Evolutionary conservation across 108 stramenopile genomes (phyloP).

Genomic region (Cylindrotheca closterium): DNA sequence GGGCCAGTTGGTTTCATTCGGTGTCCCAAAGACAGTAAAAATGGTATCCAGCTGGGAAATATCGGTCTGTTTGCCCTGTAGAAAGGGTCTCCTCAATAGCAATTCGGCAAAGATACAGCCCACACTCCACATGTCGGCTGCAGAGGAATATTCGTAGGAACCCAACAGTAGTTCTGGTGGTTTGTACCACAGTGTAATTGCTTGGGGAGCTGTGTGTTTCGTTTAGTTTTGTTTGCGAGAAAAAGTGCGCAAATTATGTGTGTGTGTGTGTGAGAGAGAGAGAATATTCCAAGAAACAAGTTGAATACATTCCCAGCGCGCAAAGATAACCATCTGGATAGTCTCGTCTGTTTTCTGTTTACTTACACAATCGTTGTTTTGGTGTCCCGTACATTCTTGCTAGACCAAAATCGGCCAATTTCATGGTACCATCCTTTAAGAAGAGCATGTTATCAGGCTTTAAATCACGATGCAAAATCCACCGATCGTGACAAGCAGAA

Average conservation of each 20-base stretch:
- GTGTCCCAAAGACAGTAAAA: constrained; percentile 89
- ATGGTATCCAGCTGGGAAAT: constrained; percentile 84
- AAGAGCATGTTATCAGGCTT: constrained; percentile 76
- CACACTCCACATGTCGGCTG: constrained; percentile 94
- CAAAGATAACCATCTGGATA: no score
- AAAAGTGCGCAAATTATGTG: not conserved
- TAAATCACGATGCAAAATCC: constrained; percentile 88
- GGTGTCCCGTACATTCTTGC: constrained; percentile 88
- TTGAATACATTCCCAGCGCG: no score
- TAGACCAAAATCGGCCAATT: constrained; percentile 89
- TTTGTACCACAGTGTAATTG: constrained; percentile 97
- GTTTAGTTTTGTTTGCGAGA: no score
- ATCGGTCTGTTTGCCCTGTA: constrained; percentile 82
- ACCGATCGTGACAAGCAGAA: constrained; percentile 84
- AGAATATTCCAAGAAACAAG: no score
- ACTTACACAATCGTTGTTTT: constrained; percentile 56
- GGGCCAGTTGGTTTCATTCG: constrained; percentile 87
- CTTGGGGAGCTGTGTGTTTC: constrained; percentile 78
- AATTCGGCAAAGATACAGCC: constrained; percentile 97
- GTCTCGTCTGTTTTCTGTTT: no score
- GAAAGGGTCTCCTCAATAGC: constrained; percentile 79
- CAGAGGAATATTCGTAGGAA: constrained; percentile 84
- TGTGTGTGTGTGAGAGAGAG: no score
- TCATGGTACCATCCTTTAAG: constrained; percentile 81
- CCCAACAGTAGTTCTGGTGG: constrained; percentile 93